A percentile compares a stretch with the other conserved stretches of the same genome.
Evolutionary conservation across 2,329 filamentous ascomycete genomes (phyloP).

Genomic region (Verticillium dahliae): DNA sequence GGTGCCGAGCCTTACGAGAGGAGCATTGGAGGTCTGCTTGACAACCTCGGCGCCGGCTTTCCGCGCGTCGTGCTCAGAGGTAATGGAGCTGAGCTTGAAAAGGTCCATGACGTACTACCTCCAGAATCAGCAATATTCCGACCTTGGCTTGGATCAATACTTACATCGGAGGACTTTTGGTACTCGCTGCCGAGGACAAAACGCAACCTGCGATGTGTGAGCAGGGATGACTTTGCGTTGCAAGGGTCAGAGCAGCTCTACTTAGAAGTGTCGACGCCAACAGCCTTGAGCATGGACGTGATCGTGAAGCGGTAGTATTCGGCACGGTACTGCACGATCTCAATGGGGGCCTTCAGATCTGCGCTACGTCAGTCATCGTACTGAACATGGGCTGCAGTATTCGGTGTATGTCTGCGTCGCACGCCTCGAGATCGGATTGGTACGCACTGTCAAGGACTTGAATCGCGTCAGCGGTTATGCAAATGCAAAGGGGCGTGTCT

Average conservation of each 20-base stretch:
- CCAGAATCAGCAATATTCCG: background rate
- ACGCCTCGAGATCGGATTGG: background rate
- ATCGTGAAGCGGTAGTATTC: conserved; percentile 80
- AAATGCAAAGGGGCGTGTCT: background rate
- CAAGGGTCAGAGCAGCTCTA: background rate
- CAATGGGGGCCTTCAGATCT: conserved; percentile 75
- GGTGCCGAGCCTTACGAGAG: conserved; percentile 30
- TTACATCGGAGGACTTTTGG: conserved; percentile 54
- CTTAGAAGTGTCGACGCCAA: conserved; percentile 71
- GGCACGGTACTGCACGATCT: conserved; percentile 75
- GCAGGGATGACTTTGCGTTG: background rate
- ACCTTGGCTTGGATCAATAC: background rate
- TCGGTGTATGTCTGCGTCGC: background rate
- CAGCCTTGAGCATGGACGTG: conserved; percentile 65
- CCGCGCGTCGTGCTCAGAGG: conserved; percentile 75
- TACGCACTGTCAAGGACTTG: conserved; percentile 49
- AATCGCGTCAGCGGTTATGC: background rate
- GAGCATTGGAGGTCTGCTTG: conserved; percentile 77
- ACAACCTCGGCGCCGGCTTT: conserved; percentile 91
- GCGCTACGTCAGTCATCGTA: conserved; percentile 20
- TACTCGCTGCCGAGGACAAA: conserved; percentile 84
- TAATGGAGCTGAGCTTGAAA: conserved; percentile 65
- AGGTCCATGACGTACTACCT: conserved; percentile 64
- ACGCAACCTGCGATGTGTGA: conserved; percentile 39
- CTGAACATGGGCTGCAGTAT: background rate